These are phyloP conservation scores for Hondaea fermentalgiana DNA, from an alignment of 108 stramenopile genomes.

Conservation along the genomic window DNA sequence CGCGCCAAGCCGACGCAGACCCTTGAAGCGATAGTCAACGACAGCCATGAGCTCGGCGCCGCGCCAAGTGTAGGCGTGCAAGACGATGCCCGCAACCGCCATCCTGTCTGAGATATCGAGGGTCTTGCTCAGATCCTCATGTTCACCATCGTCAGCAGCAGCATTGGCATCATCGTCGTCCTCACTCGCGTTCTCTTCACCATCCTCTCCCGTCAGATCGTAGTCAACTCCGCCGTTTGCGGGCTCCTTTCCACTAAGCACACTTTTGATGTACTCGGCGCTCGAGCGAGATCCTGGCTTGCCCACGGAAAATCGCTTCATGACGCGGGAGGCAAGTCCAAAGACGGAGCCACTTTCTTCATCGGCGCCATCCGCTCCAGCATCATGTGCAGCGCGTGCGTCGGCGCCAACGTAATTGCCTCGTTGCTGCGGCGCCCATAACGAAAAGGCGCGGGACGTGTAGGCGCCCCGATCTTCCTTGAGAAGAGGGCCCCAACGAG, in stretches of 20 bases:
- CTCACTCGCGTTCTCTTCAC: conserved; percentile 29
- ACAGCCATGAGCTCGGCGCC: conserved; percentile 26
- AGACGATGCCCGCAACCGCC: neutral
- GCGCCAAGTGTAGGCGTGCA: conserved; percentile 33
- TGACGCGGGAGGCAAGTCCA: neutral
- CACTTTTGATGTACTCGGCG: too few species aligned
- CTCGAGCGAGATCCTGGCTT: neutral
- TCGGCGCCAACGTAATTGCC: conserved; percentile 27
- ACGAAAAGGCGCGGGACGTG: neutral
- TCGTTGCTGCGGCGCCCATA: neutral
- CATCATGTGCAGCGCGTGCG: neutral
- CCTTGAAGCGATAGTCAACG: conserved; percentile 47
- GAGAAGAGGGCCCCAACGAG: conserved; percentile 69
- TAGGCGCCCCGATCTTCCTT: conserved; percentile 65
- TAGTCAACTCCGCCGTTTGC: conserved; percentile 42
- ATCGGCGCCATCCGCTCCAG: neutral
- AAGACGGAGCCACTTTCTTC: neutral
- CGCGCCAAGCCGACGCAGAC: conserved; percentile 26
- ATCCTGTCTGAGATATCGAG: conserved; percentile 36
- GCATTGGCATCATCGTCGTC: conserved; percentile 27
- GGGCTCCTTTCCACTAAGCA: too few species aligned
- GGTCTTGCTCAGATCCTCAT: conserved; percentile 62
- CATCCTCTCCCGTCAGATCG: conserved; percentile 58
- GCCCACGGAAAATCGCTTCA: neutral
- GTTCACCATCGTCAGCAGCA: conserved; percentile 58